Base-by-base conservation (phyloP, 192 early-diverging fungal species). In the Entrophospora sp. region DNA sequence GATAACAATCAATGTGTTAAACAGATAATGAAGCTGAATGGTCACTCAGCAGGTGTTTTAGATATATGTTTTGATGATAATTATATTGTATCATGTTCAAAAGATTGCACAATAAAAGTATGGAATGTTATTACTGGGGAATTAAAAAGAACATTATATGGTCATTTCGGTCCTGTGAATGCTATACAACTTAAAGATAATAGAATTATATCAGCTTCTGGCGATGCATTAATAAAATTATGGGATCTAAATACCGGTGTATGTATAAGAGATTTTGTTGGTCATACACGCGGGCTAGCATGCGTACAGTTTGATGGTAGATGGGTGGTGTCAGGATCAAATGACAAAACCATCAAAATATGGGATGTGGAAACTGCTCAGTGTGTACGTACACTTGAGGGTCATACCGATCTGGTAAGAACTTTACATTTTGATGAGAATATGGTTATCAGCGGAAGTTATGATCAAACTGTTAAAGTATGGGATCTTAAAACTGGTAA, bases 121-220 rank as follows among this genome's bases (percentile, higher is more conserved):
- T 99, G 96, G 94, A 77, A 84, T 67, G 73, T 84, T n/a, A 59
- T 71, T 18, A 78, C 79, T 0, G 89, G 87, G 5, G 67, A 72
- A 43, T 77, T 85, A 12, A 43, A 89, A 46, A 78, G 82, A 16
- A 89, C 81, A 1, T 66, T 97, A 59, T 52, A 73, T 16, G 93
- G 92, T 18, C 96, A 97, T 67, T 80, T 81, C 10, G 93, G 92
- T n/a, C 91, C 95, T 1, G 96, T 99, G 20, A 97, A 99, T 70
- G 91, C 94, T 14, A 80, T 99, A 7, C 88, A 95, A 68, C 68
- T 94, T 28, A 57, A 83, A 30, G 85, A 79, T 36, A 67, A 78
- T 44, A 81, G 77, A 22, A 78, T 96, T 13, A 92, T 85, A 3
- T 92, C 89, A 1, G 93, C 96, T 0, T 90, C 88, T 1, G 91